phyloP scores from a whole-genome alignment of 768 basidiomycete genomes.

The Xanthoconium stramineum region DNA sequence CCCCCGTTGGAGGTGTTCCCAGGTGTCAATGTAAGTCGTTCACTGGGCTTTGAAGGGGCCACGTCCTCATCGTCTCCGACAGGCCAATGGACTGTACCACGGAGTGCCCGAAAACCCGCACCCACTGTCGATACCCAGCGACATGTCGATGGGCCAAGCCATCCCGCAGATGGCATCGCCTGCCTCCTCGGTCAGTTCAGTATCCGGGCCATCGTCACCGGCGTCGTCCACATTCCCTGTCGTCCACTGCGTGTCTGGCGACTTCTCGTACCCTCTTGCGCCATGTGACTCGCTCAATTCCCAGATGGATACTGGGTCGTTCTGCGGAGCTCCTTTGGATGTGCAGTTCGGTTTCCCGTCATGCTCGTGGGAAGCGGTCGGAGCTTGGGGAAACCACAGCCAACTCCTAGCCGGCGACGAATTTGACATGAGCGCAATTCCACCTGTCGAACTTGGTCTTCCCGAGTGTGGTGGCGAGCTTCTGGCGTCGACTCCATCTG shows the following conservation, averaged over 20 bases:
- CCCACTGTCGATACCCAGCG: constrained; percentile 42
- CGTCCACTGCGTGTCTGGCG: constrained; percentile 12
- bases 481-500: constrained; percentile 7
- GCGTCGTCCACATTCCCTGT: constrained; percentile 51
- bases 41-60: constrained; percentile 1
- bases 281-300: constrained; percentile 14
- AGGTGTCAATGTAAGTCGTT: constrained; percentile 39
- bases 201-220: constrained; percentile 52
- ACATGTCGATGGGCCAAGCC: constrained; percentile 38
- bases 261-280: constrained; percentile 22
- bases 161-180: constrained; percentile 49
- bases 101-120: constrained; percentile 45
- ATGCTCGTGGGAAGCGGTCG: constrained; percentile 32
- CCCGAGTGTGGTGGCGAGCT: constrained; percentile 41
- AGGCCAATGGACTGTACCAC: constrained; percentile 52
- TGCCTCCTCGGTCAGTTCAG: constrained; percentile 43
- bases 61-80: constrained; percentile 2
- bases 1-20: constrained; percentile 25
- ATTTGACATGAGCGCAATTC: constrained; percentile 65
- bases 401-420: constrained; percentile 53
- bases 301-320: constrained; percentile 11
- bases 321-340: constrained; percentile 23
- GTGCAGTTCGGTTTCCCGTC: constrained; percentile 29
- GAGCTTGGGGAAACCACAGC: constrained; percentile 34
- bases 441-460: constrained; percentile 58